A percentile compares a stretch with the other conserved stretches of the same genome.
These are phyloP conservation scores for Trichophyton mentagrophytes DNA, from an alignment of 2,329 filamentous ascomycete species.

Conservation along the genomic window DNA sequence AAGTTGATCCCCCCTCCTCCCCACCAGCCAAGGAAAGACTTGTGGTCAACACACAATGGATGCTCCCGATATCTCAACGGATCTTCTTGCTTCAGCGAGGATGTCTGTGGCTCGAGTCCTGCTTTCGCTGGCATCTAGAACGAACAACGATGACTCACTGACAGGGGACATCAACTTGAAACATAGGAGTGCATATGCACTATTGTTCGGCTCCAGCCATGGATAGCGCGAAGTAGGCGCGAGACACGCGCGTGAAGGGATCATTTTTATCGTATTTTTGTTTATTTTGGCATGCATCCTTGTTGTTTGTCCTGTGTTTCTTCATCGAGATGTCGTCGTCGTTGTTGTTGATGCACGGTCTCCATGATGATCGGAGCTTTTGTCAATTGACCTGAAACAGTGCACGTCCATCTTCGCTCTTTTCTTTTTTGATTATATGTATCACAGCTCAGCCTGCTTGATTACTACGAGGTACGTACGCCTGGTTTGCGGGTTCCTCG, in stretches of 20 bases:
- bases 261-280: not conserved
- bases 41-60: not conserved
- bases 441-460: too few species aligned
- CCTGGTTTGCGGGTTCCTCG: not conserved
- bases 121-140: not conserved
- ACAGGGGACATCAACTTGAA: not conserved
- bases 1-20: not conserved
- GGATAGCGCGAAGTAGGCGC: slow-evolving; percentile 1
- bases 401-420: not conserved
- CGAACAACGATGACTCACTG: not conserved
- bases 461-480: not conserved
- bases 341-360: not conserved
- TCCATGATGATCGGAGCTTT: not conserved
- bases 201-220: not conserved
- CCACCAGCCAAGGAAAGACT: not conserved
- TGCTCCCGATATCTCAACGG: not conserved
- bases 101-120: not conserved
- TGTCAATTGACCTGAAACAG: not conserved
- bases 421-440: not conserved
- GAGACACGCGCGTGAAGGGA: not conserved
- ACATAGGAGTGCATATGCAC: not conserved
- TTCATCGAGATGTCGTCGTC: not conserved
- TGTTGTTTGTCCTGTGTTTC: not conserved
- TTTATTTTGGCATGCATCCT: not conserved
- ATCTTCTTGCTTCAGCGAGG: not conserved